Conservation (phyloP, 495 filamentous ascomycete genomes). For the Xylaria cubensis region DNA sequence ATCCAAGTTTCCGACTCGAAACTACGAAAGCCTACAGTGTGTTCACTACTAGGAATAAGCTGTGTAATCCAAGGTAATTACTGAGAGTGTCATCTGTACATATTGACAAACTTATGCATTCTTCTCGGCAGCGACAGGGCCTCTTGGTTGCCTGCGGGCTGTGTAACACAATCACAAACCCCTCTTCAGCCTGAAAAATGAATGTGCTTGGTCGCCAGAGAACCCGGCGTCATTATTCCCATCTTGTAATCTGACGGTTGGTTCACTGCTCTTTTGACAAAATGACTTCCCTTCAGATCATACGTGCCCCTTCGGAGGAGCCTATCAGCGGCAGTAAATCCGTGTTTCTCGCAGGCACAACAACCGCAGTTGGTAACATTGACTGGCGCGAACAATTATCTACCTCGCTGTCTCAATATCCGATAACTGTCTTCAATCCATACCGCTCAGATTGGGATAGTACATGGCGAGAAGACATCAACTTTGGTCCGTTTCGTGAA, state of each 20-base stretch:
- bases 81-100: neutral
- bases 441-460: slow-evolving; percentile 61
- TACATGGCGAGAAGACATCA: slow-evolving; percentile 55
- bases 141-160: neutral
- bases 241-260: neutral
- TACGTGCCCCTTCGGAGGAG: slow-evolving; percentile 44
- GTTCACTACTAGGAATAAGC: neutral
- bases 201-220: neutral
- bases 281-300: slow-evolving; percentile 32
- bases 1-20: too few species aligned
- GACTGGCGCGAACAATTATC: slow-evolving; percentile 53
- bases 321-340: slow-evolving; percentile 34
- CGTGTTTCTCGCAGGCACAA: slow-evolving; percentile 55
- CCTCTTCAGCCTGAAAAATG: neutral
- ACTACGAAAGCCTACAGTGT: neutral
- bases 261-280: neutral
- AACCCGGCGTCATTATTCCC: neutral
- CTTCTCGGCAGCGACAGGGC: neutral
- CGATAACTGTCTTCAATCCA: slow-evolving; percentile 67
- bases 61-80: neutral
- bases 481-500: slow-evolving; percentile 50
- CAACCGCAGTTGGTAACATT: slow-evolving; percentile 33
- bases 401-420: slow-evolving; percentile 43
- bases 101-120: neutral
- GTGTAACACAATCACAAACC: neutral